Conservation (phyloP, 1,284 basidiomycete species). For the Apiotrichum akiyoshidainum region DNA sequence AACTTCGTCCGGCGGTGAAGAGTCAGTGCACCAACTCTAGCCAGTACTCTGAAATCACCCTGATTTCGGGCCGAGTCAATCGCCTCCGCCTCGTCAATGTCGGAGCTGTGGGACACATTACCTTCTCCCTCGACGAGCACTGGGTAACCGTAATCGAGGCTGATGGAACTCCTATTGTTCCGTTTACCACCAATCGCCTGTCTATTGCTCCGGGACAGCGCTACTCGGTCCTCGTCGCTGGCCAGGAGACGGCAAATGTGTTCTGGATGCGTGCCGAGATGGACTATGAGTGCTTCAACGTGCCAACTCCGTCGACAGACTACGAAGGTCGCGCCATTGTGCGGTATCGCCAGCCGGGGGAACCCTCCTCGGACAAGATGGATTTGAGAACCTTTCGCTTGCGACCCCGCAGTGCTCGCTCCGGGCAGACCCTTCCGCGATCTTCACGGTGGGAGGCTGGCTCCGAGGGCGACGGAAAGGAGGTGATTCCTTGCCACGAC, state of each 20-base stretch:
- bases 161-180: slow-evolving; percentile 25
- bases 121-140: slow-evolving; percentile 31
- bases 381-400: not conserved
- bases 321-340: not conserved
- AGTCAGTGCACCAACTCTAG: not conserved
- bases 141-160: slow-evolving; percentile 28
- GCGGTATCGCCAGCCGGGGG: not conserved
- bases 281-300: slow-evolving; percentile 17
- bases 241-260: slow-evolving; percentile 24
- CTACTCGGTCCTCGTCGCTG: slow-evolving; percentile 34
- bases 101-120: slow-evolving; percentile 9
- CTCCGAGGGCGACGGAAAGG: slow-evolving; percentile 16
- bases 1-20: not conserved
- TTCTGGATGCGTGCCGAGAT: slow-evolving; percentile 38
- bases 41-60: not conserved
- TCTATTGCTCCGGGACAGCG: slow-evolving; percentile 33
- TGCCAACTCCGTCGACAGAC: not conserved
- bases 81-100: slow-evolving; percentile 26
- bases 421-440: not conserved
- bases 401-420: not conserved
- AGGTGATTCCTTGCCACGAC: not conserved
- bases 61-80: slow-evolving; percentile 7
- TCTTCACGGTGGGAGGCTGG: not conserved
- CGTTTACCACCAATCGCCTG: slow-evolving; percentile 26
- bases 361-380: not conserved